Conservation (phyloP, 257 asterid species). For the Pogostemon cablin region DNA sequence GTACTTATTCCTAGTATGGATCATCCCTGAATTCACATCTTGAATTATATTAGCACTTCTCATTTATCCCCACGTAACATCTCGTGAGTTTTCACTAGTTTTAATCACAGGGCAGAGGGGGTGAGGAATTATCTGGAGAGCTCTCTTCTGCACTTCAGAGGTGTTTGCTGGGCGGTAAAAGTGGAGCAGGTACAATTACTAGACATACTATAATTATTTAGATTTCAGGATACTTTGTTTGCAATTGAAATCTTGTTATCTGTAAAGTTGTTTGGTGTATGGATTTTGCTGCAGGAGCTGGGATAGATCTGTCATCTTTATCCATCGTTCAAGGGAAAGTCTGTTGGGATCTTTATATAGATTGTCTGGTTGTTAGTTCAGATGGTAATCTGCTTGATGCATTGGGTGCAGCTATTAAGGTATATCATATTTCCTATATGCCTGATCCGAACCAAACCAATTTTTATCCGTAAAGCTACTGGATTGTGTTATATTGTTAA, state of each 20-base stretch:
- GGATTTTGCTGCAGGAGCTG: constrained; percentile 65
- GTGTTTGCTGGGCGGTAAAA: constrained; percentile 89
- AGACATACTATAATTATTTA: neutral
- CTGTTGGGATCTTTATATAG: constrained; percentile 96
- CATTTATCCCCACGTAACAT: neutral
- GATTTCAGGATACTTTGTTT: constrained; percentile 12
- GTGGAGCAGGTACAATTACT: constrained; percentile 74
- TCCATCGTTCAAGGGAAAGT: constrained; percentile 79
- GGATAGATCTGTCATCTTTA: constrained; percentile 78
- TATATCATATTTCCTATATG: constrained; percentile 24
- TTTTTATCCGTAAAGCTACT: neutral
- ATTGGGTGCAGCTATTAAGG: constrained; percentile 91
- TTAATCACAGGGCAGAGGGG: constrained; percentile 80
- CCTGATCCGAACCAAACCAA: constrained; percentile 11
- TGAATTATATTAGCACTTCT: neutral
- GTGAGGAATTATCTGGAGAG: constrained; percentile 81
- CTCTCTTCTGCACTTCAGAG: constrained; percentile 76
- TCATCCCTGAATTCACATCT: neutral
- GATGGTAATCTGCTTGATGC: constrained; percentile 92
- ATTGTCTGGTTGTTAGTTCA: constrained; percentile 86
- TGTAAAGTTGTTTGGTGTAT: constrained; percentile 12
- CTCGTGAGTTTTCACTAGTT: neutral
- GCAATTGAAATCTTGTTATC: neutral
- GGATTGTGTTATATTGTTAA: neutral
- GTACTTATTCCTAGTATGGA: neutral